Base-by-base conservation (phyloP, 2,329 filamentous ascomycete species). In the Penicillium palitans region DNA sequence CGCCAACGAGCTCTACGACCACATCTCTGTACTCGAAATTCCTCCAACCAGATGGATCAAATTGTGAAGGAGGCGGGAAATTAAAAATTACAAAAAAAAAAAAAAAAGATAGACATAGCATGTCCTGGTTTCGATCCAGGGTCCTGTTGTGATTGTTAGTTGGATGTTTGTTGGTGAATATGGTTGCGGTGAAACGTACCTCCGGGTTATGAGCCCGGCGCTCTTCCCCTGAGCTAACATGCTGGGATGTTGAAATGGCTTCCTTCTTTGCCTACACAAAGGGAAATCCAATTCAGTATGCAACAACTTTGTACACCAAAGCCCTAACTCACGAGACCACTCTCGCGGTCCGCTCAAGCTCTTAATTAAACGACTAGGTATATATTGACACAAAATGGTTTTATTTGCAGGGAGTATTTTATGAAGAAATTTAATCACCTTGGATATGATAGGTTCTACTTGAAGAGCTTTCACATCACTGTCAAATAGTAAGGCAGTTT, bases 191-290 rank as follows among this genome's bases (percentile, higher is more conserved):
- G 17, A 52, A 33, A 15, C 44, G 39, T 53, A 67, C 74, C 73
- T 77, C 74, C 74, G 76, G 76, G 76, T 78, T 78, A 78, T 78
- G 76, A 78, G 75, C 75, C 76, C 75, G 74, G 75, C 75, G 75
- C 76, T 76, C 74, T 77, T 75, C 76, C 76, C 66, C 76, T 78
- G 74, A 76, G 72, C 72, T 73, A 76, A 72, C 70, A 74, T 75
- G 74, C 46, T 35, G 31, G 31, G 15, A 25, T 24, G 31, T 48
- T 48, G 21, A n/a, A 37, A 24, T 12, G 0, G 0, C 0, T 2
- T 5, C 8, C 3, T n/a, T 0, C 6, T 24, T 48, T 48, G 29
- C 6, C 29, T 24, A 47, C n/a, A 39, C 15, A 2, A 33, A 15
- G 31, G 12, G 12, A 33, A 33, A 0, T 13, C 31, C 12, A 33